phyloP scores from a whole-genome alignment of 2,329 filamentous ascomycete species.

The Arthroderma sp. region DNA sequence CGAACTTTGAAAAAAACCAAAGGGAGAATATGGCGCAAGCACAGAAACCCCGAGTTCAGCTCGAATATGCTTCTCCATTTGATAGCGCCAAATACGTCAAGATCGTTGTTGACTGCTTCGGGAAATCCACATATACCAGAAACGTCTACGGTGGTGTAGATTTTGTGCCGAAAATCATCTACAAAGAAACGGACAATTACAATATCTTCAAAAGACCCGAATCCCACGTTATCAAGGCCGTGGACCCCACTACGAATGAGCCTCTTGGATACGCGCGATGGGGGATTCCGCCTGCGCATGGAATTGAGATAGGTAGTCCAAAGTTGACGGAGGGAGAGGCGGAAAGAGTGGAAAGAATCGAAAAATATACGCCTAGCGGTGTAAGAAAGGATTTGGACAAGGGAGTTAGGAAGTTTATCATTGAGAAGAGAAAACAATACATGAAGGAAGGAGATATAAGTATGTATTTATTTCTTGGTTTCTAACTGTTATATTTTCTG shows the following conservation, averaged over 20 bases:
- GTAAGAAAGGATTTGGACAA: background rate
- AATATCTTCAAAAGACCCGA: background rate
- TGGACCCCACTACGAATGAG: background rate
- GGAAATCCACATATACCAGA: too few species aligned
- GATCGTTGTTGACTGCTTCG: too few species aligned
- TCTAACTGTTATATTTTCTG: background rate
- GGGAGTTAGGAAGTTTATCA: background rate
- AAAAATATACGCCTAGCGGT: background rate
- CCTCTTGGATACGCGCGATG: conserved; percentile 1
- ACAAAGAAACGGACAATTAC: background rate
- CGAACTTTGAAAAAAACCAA: too few species aligned
- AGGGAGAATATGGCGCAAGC: too few species aligned
- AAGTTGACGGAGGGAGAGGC: background rate
- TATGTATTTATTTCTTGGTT: background rate
- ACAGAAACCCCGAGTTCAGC: too few species aligned
- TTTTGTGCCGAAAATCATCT: background rate
- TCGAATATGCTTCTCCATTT: too few species aligned
- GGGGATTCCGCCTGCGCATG: background rate
- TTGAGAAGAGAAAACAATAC: background rate
- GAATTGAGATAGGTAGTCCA: background rate
- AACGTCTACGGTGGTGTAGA: too few species aligned
- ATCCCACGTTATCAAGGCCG: conserved; percentile 1
- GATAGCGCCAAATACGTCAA: too few species aligned
- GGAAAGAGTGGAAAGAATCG: background rate
- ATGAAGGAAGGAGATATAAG: conserved; percentile 2